Evolutionary conservation across 169 alveolate species (phyloP).

Genomic region (Cyclospora cayetanensis): DNA sequence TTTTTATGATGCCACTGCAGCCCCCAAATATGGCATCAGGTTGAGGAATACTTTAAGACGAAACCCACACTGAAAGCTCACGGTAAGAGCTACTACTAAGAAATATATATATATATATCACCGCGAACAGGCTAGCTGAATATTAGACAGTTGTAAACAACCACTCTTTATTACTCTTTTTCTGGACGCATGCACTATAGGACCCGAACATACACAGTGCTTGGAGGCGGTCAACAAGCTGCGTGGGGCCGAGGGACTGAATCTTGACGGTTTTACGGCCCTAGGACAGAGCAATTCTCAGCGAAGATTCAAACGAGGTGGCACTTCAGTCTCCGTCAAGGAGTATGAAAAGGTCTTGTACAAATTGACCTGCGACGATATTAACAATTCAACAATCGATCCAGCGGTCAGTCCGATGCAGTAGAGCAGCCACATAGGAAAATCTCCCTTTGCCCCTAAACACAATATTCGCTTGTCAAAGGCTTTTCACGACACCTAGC

Average conservation of each 20-base stretch:
- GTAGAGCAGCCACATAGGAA: no score
- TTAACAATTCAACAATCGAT: background rate
- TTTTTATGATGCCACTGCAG: background rate
- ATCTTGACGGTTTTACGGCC: background rate
- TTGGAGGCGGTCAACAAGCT: constrained; percentile 18
- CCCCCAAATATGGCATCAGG: constrained; percentile 9
- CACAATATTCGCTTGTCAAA: no score
- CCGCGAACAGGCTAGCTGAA: background rate
- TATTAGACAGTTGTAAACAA: no score
- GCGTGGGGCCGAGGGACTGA: constrained; percentile 2
- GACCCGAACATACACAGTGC: background rate
- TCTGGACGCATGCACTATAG: background rate
- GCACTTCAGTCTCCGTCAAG: no score
- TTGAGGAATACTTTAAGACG: background rate
- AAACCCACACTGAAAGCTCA: background rate
- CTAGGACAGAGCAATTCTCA: no score
- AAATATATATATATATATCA: background rate
- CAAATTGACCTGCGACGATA: background rate
- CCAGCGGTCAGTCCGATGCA: constrained; percentile 38
- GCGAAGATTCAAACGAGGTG: background rate
- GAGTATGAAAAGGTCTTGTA: background rate
- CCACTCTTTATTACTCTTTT: background rate
- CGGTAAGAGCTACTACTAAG: background rate
- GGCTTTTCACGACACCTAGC: no score
- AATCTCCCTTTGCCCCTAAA: no score